Conservation (phyloP, 2,329 filamentous ascomycete species). For the Cryphonectria japonica region DNA sequence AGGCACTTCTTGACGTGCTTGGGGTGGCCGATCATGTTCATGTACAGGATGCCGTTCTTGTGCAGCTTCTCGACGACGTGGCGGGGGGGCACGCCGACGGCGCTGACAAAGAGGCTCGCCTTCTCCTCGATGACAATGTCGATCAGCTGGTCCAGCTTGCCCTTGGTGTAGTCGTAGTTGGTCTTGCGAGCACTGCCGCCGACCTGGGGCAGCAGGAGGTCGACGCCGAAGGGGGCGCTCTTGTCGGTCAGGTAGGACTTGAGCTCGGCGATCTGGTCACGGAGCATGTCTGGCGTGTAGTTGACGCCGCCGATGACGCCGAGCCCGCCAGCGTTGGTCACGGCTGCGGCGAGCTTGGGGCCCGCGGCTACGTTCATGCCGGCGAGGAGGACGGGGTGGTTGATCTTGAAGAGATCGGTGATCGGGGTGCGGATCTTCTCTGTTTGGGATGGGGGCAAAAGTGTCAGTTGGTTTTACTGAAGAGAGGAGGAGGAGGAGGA, state of each 20-base stretch:
- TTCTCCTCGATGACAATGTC: slow-evolving; percentile 92
- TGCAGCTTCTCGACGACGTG: slow-evolving; percentile 89
- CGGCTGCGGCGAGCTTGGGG: slow-evolving; percentile 92
- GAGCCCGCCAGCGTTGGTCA: slow-evolving; percentile 94
- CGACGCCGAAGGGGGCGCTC: slow-evolving; percentile 93
- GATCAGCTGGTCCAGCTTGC: slow-evolving; percentile 89
- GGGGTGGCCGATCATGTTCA: slow-evolving; percentile 99
- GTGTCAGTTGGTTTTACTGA: neutral
- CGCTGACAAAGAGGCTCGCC: slow-evolving; percentile 92
- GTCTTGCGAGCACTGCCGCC: slow-evolving; percentile 94
- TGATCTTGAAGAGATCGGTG: slow-evolving; percentile 97
- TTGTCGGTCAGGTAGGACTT: slow-evolving; percentile 88
- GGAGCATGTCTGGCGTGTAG: slow-evolving; percentile 97
- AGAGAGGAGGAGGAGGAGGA: slow-evolving; percentile 3
- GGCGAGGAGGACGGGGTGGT: slow-evolving; percentile 92
- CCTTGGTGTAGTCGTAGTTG: slow-evolving; percentile 99
- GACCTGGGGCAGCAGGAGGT: slow-evolving; percentile 91
- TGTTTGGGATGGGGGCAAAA: slow-evolving; percentile 41
- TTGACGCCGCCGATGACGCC: slow-evolving; percentile 95
- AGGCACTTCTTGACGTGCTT: slow-evolving; percentile 98
- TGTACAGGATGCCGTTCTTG: slow-evolving; percentile 85
- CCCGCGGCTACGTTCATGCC: slow-evolving; percentile 99
- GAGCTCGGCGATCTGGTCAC: slow-evolving; percentile 91
- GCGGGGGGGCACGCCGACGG: slow-evolving; percentile 91
- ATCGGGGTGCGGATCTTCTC: slow-evolving; percentile 88